Percentiles rank a stretch among this genome's conserved stretches.
Conservation (phyloP, 139 green algal species). For the Astrephomene gubernaculifera region DNA sequence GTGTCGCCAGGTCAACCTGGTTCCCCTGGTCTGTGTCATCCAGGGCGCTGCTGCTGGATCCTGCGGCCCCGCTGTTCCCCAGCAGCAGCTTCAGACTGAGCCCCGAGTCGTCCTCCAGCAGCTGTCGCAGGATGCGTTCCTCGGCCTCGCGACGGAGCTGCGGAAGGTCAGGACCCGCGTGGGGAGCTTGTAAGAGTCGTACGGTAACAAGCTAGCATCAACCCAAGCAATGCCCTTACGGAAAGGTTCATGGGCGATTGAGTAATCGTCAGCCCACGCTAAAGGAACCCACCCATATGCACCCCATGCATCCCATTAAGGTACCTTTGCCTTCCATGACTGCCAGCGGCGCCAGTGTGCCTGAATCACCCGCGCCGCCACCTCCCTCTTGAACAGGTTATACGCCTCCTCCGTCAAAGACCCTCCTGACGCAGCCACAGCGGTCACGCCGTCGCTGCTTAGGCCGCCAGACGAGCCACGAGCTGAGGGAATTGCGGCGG, state of each 20-base stretch:
- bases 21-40: too few relatives aligned
- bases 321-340: constrained; percentile 42
- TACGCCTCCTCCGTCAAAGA: constrained; percentile 29
- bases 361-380: constrained; percentile 73
- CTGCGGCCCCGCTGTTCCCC: too few relatives aligned
- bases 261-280: too few relatives aligned
- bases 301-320: background rate
- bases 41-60: constrained; percentile 13
- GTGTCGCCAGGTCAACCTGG: too few relatives aligned
- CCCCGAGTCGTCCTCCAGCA: constrained; percentile 16
- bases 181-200: too few relatives aligned
- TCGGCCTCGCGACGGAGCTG: constrained; percentile 39
- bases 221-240: too few relatives aligned
- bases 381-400: constrained; percentile 56
- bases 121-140: constrained; percentile 39
- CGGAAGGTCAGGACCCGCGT: background rate
- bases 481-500: background rate
- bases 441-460: background rate
- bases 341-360: constrained; percentile 54
- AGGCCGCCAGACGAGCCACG: background rate
- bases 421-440: background rate
- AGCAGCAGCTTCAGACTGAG: constrained; percentile 25
- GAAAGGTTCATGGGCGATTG: too few relatives aligned
- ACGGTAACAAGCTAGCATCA: too few relatives aligned
- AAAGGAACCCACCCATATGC: background rate